These are phyloP conservation scores for Phytopythium litorale DNA, from an alignment of 352 stramenopile genomes.

Conservation along the genomic window DNA sequence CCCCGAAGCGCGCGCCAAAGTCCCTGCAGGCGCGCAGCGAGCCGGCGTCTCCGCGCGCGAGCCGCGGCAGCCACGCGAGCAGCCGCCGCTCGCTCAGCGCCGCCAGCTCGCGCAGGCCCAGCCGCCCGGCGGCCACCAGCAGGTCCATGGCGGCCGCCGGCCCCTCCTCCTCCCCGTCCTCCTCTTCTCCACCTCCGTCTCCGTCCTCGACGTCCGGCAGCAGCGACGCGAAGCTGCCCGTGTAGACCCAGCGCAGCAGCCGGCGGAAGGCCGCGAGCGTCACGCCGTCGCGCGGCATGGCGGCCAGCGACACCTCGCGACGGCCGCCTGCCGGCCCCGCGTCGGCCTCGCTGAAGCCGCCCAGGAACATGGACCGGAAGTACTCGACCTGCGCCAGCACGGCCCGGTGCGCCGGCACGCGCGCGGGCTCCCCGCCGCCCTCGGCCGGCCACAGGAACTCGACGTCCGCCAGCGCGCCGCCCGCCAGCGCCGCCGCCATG, in stretches of 20 bases:
- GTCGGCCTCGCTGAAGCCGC: conserved; percentile 64
- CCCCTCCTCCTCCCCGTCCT: conserved; percentile 11
- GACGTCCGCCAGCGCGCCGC: conserved; percentile 47
- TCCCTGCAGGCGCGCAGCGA: conserved; percentile 57
- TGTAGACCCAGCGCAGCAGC: conserved; percentile 70
- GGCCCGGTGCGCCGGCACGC: conserved; percentile 62
- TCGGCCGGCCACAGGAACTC: conserved; percentile 70
- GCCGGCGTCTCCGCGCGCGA: conserved; percentile 22
- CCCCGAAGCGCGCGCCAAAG: conserved; percentile 62
- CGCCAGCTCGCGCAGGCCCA: conserved; percentile 50
- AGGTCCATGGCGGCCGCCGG: conserved; percentile 70
- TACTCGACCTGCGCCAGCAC: conserved; percentile 76
- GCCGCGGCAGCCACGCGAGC: conserved; percentile 38
- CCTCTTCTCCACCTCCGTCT: background rate
- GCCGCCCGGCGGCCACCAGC: conserved; percentile 55
- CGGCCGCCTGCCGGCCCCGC: conserved; percentile 4
- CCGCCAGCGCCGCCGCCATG: conserved; percentile 50
- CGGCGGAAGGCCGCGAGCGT: conserved; percentile 59
- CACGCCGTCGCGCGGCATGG: conserved; percentile 72
- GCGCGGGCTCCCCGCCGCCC: conserved; percentile 19
- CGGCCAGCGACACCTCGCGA: conserved; percentile 63
- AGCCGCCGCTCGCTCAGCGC: conserved; percentile 62
- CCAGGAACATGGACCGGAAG: conserved; percentile 79
- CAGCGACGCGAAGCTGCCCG: conserved; percentile 47
- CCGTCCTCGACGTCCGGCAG: conserved; percentile 13